Evolutionary conservation across 2,329 filamentous ascomycete genomes (phyloP), one percentile per base, ranked within the genome.

Genomic region (Clonostachys solani): DNA sequence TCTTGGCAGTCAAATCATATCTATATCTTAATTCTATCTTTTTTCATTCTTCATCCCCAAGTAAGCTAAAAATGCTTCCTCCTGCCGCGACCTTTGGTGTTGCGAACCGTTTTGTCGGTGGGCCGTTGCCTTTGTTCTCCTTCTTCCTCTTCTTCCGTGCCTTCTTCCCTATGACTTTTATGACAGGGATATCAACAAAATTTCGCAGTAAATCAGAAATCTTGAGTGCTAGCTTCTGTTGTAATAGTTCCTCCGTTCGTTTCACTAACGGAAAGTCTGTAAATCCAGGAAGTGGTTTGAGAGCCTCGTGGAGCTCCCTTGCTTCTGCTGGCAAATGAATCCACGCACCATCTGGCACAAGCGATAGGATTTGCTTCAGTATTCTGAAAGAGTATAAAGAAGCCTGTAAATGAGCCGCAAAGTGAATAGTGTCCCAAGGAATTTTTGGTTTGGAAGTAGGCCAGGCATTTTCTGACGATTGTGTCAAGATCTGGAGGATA

Each of bases 341-440:
- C 37, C 34, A 33, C 7, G 44, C 38, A 29, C 47, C 43, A 5
- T 48, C 23, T 3, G 49, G 23, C 6, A 45, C 47, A 16, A 59
- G 42, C 1, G 54, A 51, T 3, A 70, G 45, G 9, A 68, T 56
- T 19, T 66, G 65, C 3, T 77, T 51, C 5, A 82, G 47, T 19
- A 70, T 57, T n/a, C 54, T 48, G 12, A 59, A 42, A 1, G 56
- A 59, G 35, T 59, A 56, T 83, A 80, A 49, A 65, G 64, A 17
- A 77, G 58, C 50, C 81, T 77, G 40, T 0, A 82, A 61, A 52
- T 85, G 80, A 1, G 83, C 82, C 9, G 73, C 60, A 43, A 86
- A 69, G 55, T 89, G 85, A 40, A 86, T 63, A 16, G 76, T 66
- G 10, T 75, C 68, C 86, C 84, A 88, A 2, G 53, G 61, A 43